These are phyloP conservation scores for Lodderomyces parapsilosis DNA, from an alignment of 1,139 yeast genomes.

Conservation along the genomic window DNA sequence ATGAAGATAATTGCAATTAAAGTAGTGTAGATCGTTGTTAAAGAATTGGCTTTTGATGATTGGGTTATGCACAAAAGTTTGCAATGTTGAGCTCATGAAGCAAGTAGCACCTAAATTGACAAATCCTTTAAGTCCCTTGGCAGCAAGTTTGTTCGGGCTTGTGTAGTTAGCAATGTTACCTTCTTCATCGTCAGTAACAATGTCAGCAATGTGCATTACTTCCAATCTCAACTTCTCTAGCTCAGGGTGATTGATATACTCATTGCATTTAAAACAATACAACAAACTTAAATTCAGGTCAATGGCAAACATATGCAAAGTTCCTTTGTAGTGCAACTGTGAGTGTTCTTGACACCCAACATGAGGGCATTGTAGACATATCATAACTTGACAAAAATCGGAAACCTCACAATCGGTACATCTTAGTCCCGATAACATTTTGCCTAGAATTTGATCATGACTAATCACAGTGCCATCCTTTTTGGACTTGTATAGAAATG, in stretches of 20 bases:
- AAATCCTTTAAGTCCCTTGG: conserved; percentile 80
- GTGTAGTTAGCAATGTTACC: conserved; percentile 17
- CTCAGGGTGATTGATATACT: conserved; percentile 60
- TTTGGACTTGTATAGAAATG: conserved; percentile 24
- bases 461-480: conserved; percentile 34
- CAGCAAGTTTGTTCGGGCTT: conserved; percentile 60
- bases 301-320: conserved; percentile 74
- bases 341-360: conserved; percentile 76
- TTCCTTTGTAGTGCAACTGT: conserved; percentile 54
- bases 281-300: conserved; percentile 58
- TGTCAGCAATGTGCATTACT: conserved; percentile 17
- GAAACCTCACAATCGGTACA: conserved; percentile 51
- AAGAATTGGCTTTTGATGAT: conserved; percentile 74
- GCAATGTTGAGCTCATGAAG: conserved; percentile 88
- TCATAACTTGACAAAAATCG: conserved; percentile 53
- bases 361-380: conserved; percentile 80
- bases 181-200: conserved; percentile 17
- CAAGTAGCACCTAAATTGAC: conserved; percentile 96
- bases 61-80: conserved; percentile 86
- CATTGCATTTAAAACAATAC: conserved; percentile 77
- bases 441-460: conserved; percentile 29
- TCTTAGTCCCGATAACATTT: conserved; percentile 44
- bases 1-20: conserved; percentile 33
- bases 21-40: conserved; percentile 56
- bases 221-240: conserved; percentile 52